These are phyloP conservation scores for Leishmania mexicana DNA, from an alignment of 208 protist genomes.

Conservation along the genomic window DNA sequence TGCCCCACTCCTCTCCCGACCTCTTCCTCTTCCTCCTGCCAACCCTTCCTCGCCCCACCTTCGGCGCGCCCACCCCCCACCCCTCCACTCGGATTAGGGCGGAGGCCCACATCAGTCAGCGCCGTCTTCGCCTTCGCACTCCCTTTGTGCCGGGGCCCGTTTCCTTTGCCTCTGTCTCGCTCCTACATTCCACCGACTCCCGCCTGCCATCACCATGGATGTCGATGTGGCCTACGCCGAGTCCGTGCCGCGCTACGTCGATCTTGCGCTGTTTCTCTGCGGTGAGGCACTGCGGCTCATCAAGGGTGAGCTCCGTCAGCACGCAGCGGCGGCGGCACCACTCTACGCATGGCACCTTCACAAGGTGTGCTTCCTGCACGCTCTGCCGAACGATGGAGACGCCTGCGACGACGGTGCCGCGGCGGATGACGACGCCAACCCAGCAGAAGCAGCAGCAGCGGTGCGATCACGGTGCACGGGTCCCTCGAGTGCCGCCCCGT, in stretches of 20 bases:
- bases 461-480: neutral
- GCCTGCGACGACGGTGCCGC: neutral
- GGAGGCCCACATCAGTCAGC: neutral
- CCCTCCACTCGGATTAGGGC: neutral
- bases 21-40: neutral
- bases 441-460: neutral
- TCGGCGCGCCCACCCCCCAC: neutral
- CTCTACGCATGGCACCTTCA: slow-evolving; percentile 57
- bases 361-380: slow-evolving; percentile 48
- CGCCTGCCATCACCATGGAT: slow-evolving; percentile 14
- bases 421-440: neutral
- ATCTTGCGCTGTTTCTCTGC: slow-evolving; percentile 69
- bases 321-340: slow-evolving; percentile 15
- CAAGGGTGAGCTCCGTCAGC: slow-evolving; percentile 14
- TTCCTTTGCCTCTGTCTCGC: neutral
- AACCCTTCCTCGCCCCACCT: neutral
- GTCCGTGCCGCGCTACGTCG: slow-evolving; percentile 44
- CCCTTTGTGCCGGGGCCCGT: neutral
- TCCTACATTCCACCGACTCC: neutral
- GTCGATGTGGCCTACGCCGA: slow-evolving; percentile 21
- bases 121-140: neutral
- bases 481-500: neutral
- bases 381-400: slow-evolving; percentile 26
- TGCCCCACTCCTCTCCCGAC: neutral
- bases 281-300: slow-evolving; percentile 33